These are phyloP conservation scores for Mycena maculata DNA, from an alignment of 768 basidiomycete species.

Conservation along the genomic window DNA sequence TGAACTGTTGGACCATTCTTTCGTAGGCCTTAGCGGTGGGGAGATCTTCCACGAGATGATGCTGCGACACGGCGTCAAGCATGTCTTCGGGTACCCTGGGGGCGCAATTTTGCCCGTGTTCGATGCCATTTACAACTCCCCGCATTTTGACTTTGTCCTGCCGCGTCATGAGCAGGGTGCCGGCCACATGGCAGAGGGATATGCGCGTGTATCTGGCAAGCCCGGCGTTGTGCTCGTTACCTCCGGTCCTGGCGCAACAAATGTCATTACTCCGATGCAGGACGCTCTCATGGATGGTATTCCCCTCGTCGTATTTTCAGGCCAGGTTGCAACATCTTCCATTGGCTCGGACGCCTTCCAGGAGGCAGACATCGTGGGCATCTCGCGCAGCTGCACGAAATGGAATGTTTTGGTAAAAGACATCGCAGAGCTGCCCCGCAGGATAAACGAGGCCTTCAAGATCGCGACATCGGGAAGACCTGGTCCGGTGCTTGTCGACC, in stretches of 20 bases:
- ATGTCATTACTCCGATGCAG: constrained; percentile 98
- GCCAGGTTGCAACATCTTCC: constrained; percentile 98
- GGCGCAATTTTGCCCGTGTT: constrained; percentile 99
- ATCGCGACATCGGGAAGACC: constrained; percentile 97
- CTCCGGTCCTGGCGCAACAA: constrained; percentile 97
- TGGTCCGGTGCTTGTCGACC: constrained; percentile 96
- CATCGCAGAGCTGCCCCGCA: constrained; percentile 90
- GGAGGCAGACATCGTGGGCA: constrained; percentile 96
- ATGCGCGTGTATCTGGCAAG: constrained; percentile 96
- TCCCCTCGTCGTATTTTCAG: constrained; percentile 94
- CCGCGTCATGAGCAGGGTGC: constrained; percentile 98
- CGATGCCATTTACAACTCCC: constrained; percentile 97
- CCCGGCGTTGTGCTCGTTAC: constrained; percentile 99
- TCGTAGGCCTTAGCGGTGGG: constrained; percentile 94
- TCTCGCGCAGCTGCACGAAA: constrained; percentile 96
- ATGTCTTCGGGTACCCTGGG: constrained; percentile 97
- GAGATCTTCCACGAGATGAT: constrained; percentile 99
- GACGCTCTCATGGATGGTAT: constrained; percentile 95
- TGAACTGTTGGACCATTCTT: constrained; percentile 78
- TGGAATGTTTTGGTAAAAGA: constrained; percentile 99
- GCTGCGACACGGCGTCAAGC: constrained; percentile 95
- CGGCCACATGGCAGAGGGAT: constrained; percentile 99
- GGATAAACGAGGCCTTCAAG: constrained; percentile 99
- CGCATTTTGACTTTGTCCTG: constrained; percentile 94
- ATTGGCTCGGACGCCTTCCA: constrained; percentile 99